phyloP scores from a whole-genome alignment of 257 asterid genomes.

The Scutellaria baicalensis region DNA sequence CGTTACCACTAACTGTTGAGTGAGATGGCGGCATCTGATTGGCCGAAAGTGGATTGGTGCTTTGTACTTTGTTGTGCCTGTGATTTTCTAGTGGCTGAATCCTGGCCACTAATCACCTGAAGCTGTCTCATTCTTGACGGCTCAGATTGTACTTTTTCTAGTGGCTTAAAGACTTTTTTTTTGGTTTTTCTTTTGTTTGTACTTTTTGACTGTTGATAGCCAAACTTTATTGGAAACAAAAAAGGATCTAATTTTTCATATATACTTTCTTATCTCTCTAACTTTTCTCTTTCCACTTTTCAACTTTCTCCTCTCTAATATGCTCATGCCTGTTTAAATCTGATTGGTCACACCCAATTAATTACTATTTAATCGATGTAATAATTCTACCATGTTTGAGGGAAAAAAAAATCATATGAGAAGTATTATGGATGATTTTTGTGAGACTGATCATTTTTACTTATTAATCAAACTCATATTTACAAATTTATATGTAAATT shows the following conservation, averaged over 20 bases:
- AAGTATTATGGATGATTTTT: too few species aligned
- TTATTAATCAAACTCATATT: too few species aligned
- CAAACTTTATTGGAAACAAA: background rate
- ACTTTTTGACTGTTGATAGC: background rate
- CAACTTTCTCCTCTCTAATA: background rate
- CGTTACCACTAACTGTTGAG: background rate
- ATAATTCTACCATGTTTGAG: too few species aligned
- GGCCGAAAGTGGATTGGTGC: slow-evolving; percentile 8
- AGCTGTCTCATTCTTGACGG: slow-evolving; percentile 15
- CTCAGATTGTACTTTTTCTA: slow-evolving; percentile 20
- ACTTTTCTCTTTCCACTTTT: background rate
- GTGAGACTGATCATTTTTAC: too few species aligned
- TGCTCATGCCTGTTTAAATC: background rate
- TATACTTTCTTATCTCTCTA: background rate
- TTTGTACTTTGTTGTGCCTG: slow-evolving; percentile 7
- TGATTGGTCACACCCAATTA: background rate
- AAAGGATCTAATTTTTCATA: background rate
- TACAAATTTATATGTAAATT: too few species aligned
- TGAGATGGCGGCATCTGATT: slow-evolving; percentile 28
- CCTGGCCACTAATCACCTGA: slow-evolving; percentile 7
- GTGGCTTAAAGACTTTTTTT: background rate
- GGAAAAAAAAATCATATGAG: too few species aligned
- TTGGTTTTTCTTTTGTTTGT: background rate
- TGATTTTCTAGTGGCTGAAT: slow-evolving; percentile 10
- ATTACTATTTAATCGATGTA: too few species aligned